Evolutionary conservation across 441 rosid species (phyloP), one percentile per base, ranked within the genome.

Genomic region (Euphorbia schlechtendalii): DNA sequence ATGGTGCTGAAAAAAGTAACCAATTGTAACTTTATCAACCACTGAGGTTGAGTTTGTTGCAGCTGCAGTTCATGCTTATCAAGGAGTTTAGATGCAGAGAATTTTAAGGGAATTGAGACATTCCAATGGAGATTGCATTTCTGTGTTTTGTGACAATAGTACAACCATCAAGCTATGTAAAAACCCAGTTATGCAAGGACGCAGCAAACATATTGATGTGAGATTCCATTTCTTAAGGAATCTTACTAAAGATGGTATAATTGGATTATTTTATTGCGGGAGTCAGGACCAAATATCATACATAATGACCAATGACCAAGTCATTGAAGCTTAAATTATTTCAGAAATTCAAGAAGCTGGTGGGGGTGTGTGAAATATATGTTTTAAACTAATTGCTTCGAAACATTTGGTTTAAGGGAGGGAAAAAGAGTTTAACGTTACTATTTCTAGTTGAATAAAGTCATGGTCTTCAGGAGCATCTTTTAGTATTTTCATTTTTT

Each of bases 21-120:
- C 34, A 9, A 25, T 25, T n/a, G n/a, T n/a, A n/a, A n/a, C n/a
- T n/a, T n/a, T n/a, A n/a, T n/a, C n/a, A n/a, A n/a, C n/a, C n/a
- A n/a, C n/a, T n/a, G n/a, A n/a, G n/a, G n/a, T n/a, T 45, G 49
- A 14, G 4, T 45, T 13, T 8, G 13, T 15, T 11, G 15, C 49
- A 12, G 17, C 49, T 45, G 15, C 70, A 71, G 40, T 61, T 71
- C 71, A 74, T 76, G 70, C 60, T 14, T 64, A 54, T 64, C 73
- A 68, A 34, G 52, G 61, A 20, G 38, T 45, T 7, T 45, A n/a
- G 49, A 13, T 45, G 3, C 13, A n/a, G 4, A 45, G 2, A 3
- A 10, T 45, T 45, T 15, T 45, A 0, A 3, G 15, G 3, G 4
- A 45, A n/a, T 14, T 45, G 49, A 12, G 15, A 0, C 49, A 32